Evolutionary conservation across 163 green algal genomes (phyloP).

Genomic region (Chlamydomonas reinhardtii): DNA sequence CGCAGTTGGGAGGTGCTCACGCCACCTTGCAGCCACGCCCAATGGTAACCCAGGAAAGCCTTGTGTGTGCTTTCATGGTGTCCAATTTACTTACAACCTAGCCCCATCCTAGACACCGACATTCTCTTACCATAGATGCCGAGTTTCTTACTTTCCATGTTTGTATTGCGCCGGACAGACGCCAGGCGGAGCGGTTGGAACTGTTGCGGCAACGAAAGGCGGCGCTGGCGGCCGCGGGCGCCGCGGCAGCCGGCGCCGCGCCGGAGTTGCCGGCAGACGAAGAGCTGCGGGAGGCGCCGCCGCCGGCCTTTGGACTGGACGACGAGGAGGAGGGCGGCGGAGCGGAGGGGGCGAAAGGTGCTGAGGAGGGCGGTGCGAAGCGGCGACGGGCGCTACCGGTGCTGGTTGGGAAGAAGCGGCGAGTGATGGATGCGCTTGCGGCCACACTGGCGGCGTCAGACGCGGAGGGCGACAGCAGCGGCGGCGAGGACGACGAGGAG

Average conservation of each 20-base stretch:
- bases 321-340: slow-evolving; percentile 41
- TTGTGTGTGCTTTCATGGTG: too few relatives aligned
- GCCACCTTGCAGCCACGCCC: neutral
- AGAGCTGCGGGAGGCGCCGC: slow-evolving; percentile 36
- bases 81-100: too few relatives aligned
- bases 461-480: neutral
- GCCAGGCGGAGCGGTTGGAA: slow-evolving; percentile 19
- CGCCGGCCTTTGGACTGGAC: slow-evolving; percentile 16
- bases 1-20: neutral
- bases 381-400: neutral
- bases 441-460: neutral
- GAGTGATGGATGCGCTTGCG: slow-evolving; percentile 37
- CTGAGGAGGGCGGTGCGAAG: neutral
- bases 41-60: too few relatives aligned
- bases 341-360: slow-evolving; percentile 8
- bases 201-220: slow-evolving; percentile 26
- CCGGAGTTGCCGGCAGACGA: slow-evolving; percentile 24
- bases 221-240: neutral
- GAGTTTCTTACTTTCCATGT: too few relatives aligned
- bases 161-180: neutral
- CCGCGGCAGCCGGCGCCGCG: neutral
- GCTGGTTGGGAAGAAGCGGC: slow-evolving; percentile 31
- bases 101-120: too few relatives aligned
- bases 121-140: too few relatives aligned
- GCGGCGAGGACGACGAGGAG: neutral